These are phyloP conservation scores for Arabidopsis lyrata DNA, from an alignment of 441 rosid genomes.

Conservation along the genomic window DNA sequence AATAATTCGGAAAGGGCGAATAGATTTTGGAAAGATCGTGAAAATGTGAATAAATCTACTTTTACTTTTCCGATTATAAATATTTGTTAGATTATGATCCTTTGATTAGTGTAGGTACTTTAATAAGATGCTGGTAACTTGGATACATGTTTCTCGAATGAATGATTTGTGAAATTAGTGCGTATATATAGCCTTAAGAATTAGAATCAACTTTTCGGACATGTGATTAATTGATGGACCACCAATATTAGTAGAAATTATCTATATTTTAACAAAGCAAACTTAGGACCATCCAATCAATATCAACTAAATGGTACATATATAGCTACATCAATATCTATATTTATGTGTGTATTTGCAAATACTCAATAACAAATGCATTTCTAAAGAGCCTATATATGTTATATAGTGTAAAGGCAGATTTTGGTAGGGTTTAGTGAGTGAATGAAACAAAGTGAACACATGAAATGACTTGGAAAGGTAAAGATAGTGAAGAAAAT, in stretches of 20 bases:
- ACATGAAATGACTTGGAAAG: slow-evolving; percentile 35
- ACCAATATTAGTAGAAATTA: no score
- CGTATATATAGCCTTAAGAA: slow-evolving; percentile 27
- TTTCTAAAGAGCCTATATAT: slow-evolving; percentile 20
- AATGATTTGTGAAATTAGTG: slow-evolving; percentile 32
- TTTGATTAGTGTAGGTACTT: slow-evolving; percentile 31
- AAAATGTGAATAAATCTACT: slow-evolving; percentile 24
- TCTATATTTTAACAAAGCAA: slow-evolving; percentile 24
- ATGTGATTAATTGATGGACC: slow-evolving; percentile 39
- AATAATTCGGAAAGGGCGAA: slow-evolving; percentile 9
- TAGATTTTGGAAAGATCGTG: slow-evolving; percentile 26
- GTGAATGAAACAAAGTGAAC: slow-evolving; percentile 5
- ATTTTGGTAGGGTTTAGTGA: slow-evolving; percentile 22
- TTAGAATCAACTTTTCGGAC: slow-evolving; percentile 37
- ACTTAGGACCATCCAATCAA: slow-evolving; percentile 27
- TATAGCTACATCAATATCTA: slow-evolving; percentile 18
- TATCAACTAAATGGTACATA: slow-evolving; percentile 24
- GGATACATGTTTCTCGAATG: slow-evolving; percentile 42
- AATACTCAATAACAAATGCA: slow-evolving; percentile 13
- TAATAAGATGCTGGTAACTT: slow-evolving; percentile 42
- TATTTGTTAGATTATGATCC: slow-evolving; percentile 11
- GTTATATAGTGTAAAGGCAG: background rate
- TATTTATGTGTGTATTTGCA: background rate
- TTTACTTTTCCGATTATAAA: slow-evolving; percentile 19
- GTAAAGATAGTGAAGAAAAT: slow-evolving; percentile 15